Percentiles rank a stretch among this genome's conserved stretches.
phyloP scores from a whole-genome alignment of 495 filamentous ascomycete species.

The Lasiosphaeriaceae sp. region DNA sequence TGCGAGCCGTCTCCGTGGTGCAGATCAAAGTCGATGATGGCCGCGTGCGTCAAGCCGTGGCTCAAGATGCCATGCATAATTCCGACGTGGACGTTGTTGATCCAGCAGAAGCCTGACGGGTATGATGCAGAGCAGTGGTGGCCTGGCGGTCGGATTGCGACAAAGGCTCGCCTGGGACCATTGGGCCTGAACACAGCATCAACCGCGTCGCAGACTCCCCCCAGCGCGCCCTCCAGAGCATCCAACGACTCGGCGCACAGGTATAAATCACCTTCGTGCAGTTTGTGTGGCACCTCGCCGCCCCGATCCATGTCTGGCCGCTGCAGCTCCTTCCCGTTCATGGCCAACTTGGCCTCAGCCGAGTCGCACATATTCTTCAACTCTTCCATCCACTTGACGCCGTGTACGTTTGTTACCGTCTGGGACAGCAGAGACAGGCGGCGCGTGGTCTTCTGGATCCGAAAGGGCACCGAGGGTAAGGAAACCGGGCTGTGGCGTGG shows the following conservation, averaged over 20 bases:
- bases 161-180: conserved; percentile 70
- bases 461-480: conserved; percentile 67
- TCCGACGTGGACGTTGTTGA: conserved; percentile 97
- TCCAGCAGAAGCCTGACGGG: conserved; percentile 96
- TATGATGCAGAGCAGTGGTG: conserved; percentile 87
- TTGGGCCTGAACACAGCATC: conserved; percentile 69
- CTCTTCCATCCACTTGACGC: conserved; percentile 86
- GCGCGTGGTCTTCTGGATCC: conserved; percentile 69
- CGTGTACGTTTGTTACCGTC: conserved; percentile 79
- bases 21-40: conserved; percentile 94
- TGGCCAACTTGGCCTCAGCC: conserved; percentile 68
- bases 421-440: conserved; percentile 60
- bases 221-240: conserved; percentile 84
- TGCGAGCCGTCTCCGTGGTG: conserved; percentile 97
- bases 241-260: conserved; percentile 78
- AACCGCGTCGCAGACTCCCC: conserved; percentile 85
- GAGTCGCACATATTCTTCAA: conserved; percentile 76
- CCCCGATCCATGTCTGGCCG: conserved; percentile 53
- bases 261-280: conserved; percentile 87
- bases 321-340: conserved; percentile 69
- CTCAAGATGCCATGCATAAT: conserved; percentile 81
- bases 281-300: conserved; percentile 41
- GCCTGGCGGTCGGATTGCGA: conserved; percentile 77
- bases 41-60: conserved; percentile 86
- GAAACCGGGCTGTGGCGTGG: conserved; percentile 43